Base-by-base conservation (phyloP, 129 eudicot species). In the Pittosporum tobira region DNA sequence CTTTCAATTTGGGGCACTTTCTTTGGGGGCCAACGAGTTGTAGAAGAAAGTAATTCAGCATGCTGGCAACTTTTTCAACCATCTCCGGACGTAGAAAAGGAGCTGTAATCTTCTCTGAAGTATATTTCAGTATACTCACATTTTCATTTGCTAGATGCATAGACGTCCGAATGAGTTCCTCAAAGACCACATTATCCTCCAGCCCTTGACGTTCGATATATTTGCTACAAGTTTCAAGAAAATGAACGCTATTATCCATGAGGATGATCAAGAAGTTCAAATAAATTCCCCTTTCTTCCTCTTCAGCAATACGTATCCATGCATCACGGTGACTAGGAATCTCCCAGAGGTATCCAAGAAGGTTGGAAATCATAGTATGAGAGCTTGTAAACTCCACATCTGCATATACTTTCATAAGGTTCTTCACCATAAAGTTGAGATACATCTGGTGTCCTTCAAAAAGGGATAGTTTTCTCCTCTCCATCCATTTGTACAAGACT, bases 21-120 rank as follows among this genome's bases (percentile, higher is more conserved):
- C 98, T 78, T 71, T 91, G 98, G 30, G 98, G 98, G 2, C 98
- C 98, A 40, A 91, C 98, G 6, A 91, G 94, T 72, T 91, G 98
- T 64, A 91, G 59, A 14, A 91, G 69, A 42, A 91, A 91, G 67
- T 91, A 91, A 72, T 91, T 91, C 62, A 91, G 77, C 98, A 91
- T 91, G 66, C 94, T 91, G 43, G 81, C 98, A 46, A 91, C 98
- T 72, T 96, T 83, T 67, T 91, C 98, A 34, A 91, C 96, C 98
- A 91, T 91, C 74, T 91, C 98, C 0, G 96, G 94, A 18, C 86
- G 94, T 43, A 91, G 77, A 47, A 91, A 83, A 60, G 98, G 98
- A 27, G 80, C 85, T 11, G 90, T 86, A 58, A 91, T 91, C 78
- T 91, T 94, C 69, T 91, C 96, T 0, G 98, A 86, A 48, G 90